These are phyloP conservation scores for Amylostereum areolatum DNA, from an alignment of 1,284 basidiomycete species.

Conservation along the genomic window DNA sequence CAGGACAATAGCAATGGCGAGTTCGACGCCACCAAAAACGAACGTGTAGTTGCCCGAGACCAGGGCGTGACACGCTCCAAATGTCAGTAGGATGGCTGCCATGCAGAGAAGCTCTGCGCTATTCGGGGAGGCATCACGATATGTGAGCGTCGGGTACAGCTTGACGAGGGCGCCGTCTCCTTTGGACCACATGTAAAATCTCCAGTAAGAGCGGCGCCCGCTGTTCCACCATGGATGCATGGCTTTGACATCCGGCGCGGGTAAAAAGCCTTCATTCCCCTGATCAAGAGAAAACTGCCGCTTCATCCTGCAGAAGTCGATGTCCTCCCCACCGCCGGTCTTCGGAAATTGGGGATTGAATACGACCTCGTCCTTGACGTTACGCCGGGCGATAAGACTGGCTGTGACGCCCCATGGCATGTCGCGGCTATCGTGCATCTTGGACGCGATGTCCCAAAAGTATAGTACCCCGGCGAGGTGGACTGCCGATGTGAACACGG, in stretches of 20 bases:
- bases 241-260: conserved; percentile 41
- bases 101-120: conserved; percentile 40
- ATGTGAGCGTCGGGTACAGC: conserved; percentile 41
- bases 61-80: conserved; percentile 10
- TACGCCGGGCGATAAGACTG: conserved; percentile 45
- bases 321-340: conserved; percentile 61
- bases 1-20: conserved; percentile 25
- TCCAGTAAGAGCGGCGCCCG: conserved; percentile 42
- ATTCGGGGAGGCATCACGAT: conserved; percentile 41
- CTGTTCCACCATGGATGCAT: conserved; percentile 55
- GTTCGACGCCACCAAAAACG: conserved; percentile 17
- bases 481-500: conserved; percentile 46
- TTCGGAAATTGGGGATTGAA: conserved; percentile 49
- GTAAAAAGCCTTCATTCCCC: conserved; percentile 36
- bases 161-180: conserved; percentile 49
- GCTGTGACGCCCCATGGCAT: conserved; percentile 63
- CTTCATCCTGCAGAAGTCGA: conserved; percentile 52
- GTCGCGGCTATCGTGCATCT: conserved; percentile 32
- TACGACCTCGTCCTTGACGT: conserved; percentile 35
- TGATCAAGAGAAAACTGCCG: conserved; percentile 29
- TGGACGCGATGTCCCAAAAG: conserved; percentile 57
- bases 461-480: conserved; percentile 52
- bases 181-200: conserved; percentile 54
- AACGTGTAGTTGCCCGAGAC: conserved; percentile 9
- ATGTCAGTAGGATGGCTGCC: conserved; percentile 13